Evolutionary conservation across 2,329 filamentous ascomycete species (phyloP).

Genomic region (Ophiostoma ips): DNA sequence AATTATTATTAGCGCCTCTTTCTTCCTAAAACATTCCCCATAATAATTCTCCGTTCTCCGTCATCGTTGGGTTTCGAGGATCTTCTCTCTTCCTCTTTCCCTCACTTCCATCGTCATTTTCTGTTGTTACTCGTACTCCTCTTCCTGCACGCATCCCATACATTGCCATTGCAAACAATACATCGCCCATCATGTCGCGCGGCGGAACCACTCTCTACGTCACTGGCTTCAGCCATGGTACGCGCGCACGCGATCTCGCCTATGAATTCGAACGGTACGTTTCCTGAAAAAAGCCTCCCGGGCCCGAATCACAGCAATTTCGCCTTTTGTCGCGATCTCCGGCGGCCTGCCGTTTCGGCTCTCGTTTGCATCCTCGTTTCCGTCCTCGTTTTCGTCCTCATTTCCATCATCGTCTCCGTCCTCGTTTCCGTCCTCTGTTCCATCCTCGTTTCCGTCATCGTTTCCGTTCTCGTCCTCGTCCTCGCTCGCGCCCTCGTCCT

Average conservation of each 20-base stretch:
- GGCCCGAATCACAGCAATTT: background rate
- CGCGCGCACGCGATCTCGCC: constrained; percentile 95
- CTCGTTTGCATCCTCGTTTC: constrained; percentile 19
- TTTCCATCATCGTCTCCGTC: background rate
- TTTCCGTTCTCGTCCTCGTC: background rate
- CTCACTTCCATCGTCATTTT: background rate
- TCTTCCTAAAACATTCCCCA: background rate
- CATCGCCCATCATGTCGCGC: constrained; percentile 61
- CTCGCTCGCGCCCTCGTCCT: background rate
- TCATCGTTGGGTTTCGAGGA: no score
- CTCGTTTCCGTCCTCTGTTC: background rate
- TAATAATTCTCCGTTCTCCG: no score
- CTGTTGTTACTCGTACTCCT: background rate
- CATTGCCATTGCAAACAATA: constrained; percentile 2
- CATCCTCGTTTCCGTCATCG: constrained; percentile 16
- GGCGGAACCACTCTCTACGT: constrained; percentile 92
- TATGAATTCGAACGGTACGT: constrained; percentile 99
- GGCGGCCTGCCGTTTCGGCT: background rate
- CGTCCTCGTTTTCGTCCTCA: background rate
- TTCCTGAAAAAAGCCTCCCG: background rate
- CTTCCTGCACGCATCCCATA: no score
- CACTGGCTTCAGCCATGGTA: constrained; percentile 97
- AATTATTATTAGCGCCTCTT: no score
- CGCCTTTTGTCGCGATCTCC: background rate
- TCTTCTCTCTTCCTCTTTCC: constrained; percentile 4